Percentiles rank a stretch among this genome's conserved stretches.
phyloP scores from a whole-genome alignment of 768 basidiomycete genomes.

The Phaeotremella fagi region DNA sequence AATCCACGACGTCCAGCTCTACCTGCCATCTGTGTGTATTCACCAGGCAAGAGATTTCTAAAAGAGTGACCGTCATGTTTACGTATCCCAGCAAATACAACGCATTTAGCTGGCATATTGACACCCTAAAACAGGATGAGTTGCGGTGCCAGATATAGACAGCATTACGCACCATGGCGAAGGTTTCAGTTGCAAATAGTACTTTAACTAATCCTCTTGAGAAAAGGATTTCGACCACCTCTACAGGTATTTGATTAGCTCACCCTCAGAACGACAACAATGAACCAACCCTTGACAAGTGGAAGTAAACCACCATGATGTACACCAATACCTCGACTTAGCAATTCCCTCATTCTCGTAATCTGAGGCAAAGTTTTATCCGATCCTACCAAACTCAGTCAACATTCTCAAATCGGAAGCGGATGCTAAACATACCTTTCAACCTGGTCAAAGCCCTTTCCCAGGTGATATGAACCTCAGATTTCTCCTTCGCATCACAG shows the following conservation, averaged over 20 bases:
- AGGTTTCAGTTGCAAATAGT: constrained; percentile 96
- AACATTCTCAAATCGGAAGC: not conserved
- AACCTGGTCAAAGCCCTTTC: constrained; percentile 86
- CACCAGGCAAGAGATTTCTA: constrained; percentile 55
- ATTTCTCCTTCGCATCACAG: constrained; percentile 85
- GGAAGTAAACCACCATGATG: constrained; percentile 96
- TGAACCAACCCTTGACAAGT: constrained; percentile 78
- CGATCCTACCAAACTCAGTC: constrained; percentile 56
- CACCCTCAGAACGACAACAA: constrained; percentile 3
- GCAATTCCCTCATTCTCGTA: constrained; percentile 75
- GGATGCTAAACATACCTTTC: constrained; percentile 60
- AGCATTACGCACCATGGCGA: constrained; percentile 76
- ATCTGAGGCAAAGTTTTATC: constrained; percentile 94
- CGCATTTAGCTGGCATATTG: constrained; percentile 97
- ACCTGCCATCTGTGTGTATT: constrained; percentile 99
- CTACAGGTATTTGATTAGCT: constrained; percentile 13
- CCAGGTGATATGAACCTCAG: constrained; percentile 89
- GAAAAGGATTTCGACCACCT: constrained; percentile 96
- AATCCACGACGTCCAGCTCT: constrained; percentile 93
- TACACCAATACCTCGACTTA: constrained; percentile 89
- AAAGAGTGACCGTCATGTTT: constrained; percentile 94
- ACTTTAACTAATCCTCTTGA: constrained; percentile 92
- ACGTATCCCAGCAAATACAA: constrained; percentile 88
- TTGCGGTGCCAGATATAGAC: not conserved
- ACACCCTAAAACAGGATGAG: constrained; percentile 64